Evolutionary conservation across 2,329 filamentous ascomycete genomes (phyloP).

Genomic region (Cercospora beticola): DNA sequence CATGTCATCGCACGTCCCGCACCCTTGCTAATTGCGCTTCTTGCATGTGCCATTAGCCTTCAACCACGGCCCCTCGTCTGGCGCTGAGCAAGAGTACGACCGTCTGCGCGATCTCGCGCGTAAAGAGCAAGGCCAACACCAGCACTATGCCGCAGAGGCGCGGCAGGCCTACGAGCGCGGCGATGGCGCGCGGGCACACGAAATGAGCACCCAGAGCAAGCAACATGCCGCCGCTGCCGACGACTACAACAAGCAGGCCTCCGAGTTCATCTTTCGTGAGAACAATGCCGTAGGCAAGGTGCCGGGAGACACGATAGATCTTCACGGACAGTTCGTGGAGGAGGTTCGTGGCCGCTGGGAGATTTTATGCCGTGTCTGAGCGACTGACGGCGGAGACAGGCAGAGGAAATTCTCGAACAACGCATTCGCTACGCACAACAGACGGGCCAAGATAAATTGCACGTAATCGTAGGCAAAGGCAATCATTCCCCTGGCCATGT

Average conservation of each 20-base stretch:
- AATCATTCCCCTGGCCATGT: slow-evolving; percentile 80
- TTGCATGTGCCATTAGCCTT: slow-evolving; percentile 59
- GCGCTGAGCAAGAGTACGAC: slow-evolving; percentile 85
- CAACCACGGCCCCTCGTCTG: slow-evolving; percentile 66
- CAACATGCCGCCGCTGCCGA: slow-evolving; percentile 80
- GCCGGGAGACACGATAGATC: slow-evolving; percentile 78
- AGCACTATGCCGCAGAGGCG: slow-evolving; percentile 64
- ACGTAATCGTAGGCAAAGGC: slow-evolving; percentile 93
- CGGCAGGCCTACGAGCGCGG: slow-evolving; percentile 79
- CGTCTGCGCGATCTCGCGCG: slow-evolving; percentile 81
- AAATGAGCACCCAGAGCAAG: slow-evolving; percentile 83
- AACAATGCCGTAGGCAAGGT: slow-evolving; percentile 82
- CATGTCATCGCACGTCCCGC: slow-evolving; percentile 13
- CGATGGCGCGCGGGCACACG: slow-evolving; percentile 79
- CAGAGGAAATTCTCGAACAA: slow-evolving; percentile 83
- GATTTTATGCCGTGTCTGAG: not conserved
- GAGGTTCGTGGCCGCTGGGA: slow-evolving; percentile 47
- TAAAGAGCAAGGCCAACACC: slow-evolving; percentile 75
- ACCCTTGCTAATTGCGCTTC: slow-evolving; percentile 9
- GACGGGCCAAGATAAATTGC: too few species aligned
- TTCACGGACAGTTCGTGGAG: slow-evolving; percentile 92
- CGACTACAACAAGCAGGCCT: slow-evolving; percentile 84
- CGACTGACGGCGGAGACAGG: slow-evolving; percentile 40
- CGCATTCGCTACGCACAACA: slow-evolving; percentile 75
- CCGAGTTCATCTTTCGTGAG: slow-evolving; percentile 91